Percentiles rank a stretch among this genome's conserved stretches.
Conservation (phyloP, 2,329 filamentous ascomycete genomes). For the Sclerotinia glacialis region DNA sequence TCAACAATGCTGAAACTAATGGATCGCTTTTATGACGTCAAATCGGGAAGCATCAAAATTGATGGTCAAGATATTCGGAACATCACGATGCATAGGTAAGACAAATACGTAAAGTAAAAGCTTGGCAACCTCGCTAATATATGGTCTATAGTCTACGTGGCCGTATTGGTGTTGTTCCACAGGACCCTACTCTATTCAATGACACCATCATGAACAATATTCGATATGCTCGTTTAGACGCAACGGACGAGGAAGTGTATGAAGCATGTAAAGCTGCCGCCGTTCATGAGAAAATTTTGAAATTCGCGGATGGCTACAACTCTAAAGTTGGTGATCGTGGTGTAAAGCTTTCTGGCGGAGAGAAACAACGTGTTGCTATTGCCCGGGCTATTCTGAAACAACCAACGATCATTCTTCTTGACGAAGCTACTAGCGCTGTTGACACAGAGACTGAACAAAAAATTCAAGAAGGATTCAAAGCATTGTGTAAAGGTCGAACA, state of each 20-base stretch:
- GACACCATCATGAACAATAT: constrained; percentile 46
- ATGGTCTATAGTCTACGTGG: constrained; percentile 37
- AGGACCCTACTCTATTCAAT: constrained; percentile 56
- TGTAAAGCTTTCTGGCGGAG: constrained; percentile 75
- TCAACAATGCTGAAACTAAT: constrained; percentile 46
- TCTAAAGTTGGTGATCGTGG: constrained; percentile 45
- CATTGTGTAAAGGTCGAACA: constrained; percentile 49
- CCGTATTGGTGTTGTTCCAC: constrained; percentile 55
- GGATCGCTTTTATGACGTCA: constrained; percentile 47
- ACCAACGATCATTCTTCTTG: constrained; percentile 85
- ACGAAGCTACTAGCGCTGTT: constrained; percentile 90
- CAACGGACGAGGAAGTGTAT: constrained; percentile 36
- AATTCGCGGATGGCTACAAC: constrained; percentile 51
- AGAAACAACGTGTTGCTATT: constrained; percentile 83
- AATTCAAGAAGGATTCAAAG: constrained; percentile 64
- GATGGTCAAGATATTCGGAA: constrained; percentile 42
- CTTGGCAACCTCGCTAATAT: constrained; percentile 37
- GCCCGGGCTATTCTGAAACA: constrained; percentile 89
- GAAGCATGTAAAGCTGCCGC: constrained; percentile 57
- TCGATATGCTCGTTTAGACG: constrained; percentile 36
- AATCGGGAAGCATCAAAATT: constrained; percentile 42
- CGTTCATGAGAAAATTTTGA: constrained; percentile 56
- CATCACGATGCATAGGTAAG: constrained; percentile 48
- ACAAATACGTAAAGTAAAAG: constrained; percentile 45
- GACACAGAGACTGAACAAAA: constrained; percentile 94